Evolutionary conservation across 1,284 basidiomycete genomes (phyloP).

Genomic region (Amylostereum chailletii): DNA sequence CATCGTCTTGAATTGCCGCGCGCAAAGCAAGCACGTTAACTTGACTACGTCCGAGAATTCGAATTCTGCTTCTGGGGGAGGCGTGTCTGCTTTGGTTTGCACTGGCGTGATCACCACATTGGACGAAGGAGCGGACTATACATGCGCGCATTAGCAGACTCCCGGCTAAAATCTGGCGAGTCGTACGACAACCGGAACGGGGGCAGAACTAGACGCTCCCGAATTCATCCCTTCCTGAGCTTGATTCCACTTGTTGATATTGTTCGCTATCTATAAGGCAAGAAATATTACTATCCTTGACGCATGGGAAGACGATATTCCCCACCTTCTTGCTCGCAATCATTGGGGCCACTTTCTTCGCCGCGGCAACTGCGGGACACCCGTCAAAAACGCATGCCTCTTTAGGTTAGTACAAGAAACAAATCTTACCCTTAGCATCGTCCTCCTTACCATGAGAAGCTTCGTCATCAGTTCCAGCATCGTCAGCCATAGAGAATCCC

Average conservation of each 20-base stretch:
- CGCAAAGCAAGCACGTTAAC: constrained; percentile 81
- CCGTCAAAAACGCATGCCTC: constrained; percentile 19
- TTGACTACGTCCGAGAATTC: constrained; percentile 70
- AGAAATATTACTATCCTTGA: not conserved
- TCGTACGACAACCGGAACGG: constrained; percentile 9
- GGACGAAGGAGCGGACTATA: not conserved
- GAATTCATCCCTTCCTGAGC: constrained; percentile 74
- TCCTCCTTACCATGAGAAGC: constrained; percentile 20
- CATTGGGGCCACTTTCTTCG: constrained; percentile 74
- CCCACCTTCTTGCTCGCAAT: constrained; percentile 85
- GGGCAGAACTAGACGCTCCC: constrained; percentile 11
- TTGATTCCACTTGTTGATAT: constrained; percentile 93
- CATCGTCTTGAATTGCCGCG: constrained; percentile 82
- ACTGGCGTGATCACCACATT: constrained; percentile 1
- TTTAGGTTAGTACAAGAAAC: constrained; percentile 17
- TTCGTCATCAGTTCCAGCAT: constrained; percentile 28
- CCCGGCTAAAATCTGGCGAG: not conserved
- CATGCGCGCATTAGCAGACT: not conserved
- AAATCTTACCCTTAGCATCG: constrained; percentile 48
- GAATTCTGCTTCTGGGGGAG: constrained; percentile 45
- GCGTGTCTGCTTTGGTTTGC: constrained; percentile 22
- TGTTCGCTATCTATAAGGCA: constrained; percentile 62
- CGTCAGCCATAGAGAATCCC: constrained; percentile 39
- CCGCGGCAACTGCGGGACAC: constrained; percentile 37
- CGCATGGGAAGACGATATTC: not conserved